Evolutionary conservation across 257 asterid genomes (phyloP), one percentile per base, ranked within the genome.

Genomic region (Osmanthus fragrans): DNA sequence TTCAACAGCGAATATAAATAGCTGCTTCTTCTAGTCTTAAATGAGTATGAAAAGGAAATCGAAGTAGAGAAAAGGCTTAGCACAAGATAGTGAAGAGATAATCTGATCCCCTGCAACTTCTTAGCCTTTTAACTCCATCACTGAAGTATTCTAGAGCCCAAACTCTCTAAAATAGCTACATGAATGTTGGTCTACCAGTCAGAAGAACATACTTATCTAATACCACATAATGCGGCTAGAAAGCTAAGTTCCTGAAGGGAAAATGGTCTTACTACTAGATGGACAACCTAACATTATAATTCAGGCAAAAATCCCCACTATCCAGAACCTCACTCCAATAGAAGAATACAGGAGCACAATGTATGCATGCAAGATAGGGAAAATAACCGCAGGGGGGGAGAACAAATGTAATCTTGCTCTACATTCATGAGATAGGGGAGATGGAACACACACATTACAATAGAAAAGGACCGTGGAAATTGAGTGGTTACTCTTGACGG

Each of bases 401-500:
- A 2, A 69, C 23, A 73, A 49, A 21, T 37, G 56, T 51, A 71
- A 73, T 69, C 76, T 56, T 72, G 78, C 51, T 19, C 65, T 34
- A 27, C 49, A 74, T 71, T 72, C 65, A 71, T 72, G 72, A 79
- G 72, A 76, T 0, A 40, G 47, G 51, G 77, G 70, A 47, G 73
- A 18, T 42, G 27, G 19, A 9, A 68, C 16, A 63, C 33, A 73
- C 69, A 75, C 21, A 30, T 54, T 37, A 51, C 64, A 63, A 21
- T 68, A 36, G 39, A 66, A 36, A 74, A 47, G 18, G 69, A 15
- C 27, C 15, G 33, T 39, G 54, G 27, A 13, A 18, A 49, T 37
- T 51, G 5, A 72, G 73, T 51, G 69, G 73, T 78, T 75, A 70
- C 76, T 56, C 80, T 72, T 32, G 66, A 69, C 39, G 29, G 47